These are phyloP conservation scores for Wickerhamomyces queroliae DNA, from an alignment of 805 yeast species.

Conservation along the genomic window DNA sequence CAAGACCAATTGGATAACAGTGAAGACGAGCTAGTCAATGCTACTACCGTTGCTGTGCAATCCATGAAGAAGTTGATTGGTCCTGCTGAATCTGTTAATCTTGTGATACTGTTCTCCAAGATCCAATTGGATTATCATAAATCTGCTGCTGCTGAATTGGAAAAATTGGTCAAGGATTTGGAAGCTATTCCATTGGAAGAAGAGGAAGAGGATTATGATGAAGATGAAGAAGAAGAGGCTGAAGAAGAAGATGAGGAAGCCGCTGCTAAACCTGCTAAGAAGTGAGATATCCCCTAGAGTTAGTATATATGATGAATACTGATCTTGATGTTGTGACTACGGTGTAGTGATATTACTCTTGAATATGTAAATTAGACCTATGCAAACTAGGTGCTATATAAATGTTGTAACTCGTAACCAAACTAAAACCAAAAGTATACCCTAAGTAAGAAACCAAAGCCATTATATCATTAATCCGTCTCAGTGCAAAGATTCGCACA, in stretches of 20 bases:
- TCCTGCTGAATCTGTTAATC: conserved; percentile 57
- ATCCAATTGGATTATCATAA: conserved; percentile 65
- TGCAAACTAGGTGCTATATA: too few relatives aligned
- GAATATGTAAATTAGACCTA: too few relatives aligned
- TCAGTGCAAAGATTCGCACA: conserved; percentile 25
- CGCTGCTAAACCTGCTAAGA: too few relatives aligned
- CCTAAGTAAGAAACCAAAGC: too few relatives aligned
- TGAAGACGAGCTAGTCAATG: conserved; percentile 78
- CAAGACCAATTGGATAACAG: conserved; percentile 37
- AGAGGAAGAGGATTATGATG: conserved; percentile 31
- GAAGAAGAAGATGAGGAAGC: too few relatives aligned
- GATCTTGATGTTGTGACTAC: too few relatives aligned
- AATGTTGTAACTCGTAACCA: too few relatives aligned
- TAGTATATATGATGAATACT: too few relatives aligned
- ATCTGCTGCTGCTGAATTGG: conserved; percentile 43
- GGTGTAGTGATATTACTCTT: too few relatives aligned
- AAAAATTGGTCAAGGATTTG: conserved; percentile 38
- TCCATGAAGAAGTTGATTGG: conserved; percentile 68
- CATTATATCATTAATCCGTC: too few relatives aligned
- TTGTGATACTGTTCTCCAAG: conserved; percentile 60
- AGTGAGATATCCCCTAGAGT: too few relatives aligned
- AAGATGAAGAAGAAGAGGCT: conserved; percentile 19
- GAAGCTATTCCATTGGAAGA: conserved; percentile 38
- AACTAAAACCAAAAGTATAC: too few relatives aligned
- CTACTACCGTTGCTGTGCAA: conserved; percentile 73